Conservation (phyloP, 352 stramenopile species). For the Phytophthora multivora region DNA sequence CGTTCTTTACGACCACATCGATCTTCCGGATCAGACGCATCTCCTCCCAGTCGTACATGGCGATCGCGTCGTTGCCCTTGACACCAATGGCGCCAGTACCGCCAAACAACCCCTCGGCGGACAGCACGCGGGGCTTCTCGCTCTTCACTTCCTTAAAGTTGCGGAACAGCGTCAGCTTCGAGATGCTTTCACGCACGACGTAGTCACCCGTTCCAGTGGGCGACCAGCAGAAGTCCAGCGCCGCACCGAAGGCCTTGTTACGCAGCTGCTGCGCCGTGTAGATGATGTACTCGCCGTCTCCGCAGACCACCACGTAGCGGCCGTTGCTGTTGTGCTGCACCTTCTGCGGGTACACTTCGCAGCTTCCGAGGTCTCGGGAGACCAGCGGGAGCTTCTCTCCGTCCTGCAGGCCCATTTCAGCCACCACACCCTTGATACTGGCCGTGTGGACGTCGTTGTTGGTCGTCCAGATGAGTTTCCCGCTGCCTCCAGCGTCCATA, state of each 20-base stretch:
- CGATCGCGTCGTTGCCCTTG: conserved; percentile 95
- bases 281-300: conserved; percentile 99
- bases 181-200: conserved; percentile 97
- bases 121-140: conserved; percentile 93
- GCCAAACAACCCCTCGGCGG: conserved; percentile 96
- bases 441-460: conserved; percentile 99
- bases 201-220: conserved; percentile 97
- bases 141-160: conserved; percentile 98
- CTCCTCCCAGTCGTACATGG: conserved; percentile 99
- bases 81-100: conserved; percentile 95
- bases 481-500: conserved; percentile 93
- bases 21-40: conserved; percentile 98
- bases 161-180: conserved; percentile 97
- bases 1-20: conserved; percentile 95
- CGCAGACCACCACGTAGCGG: conserved; percentile 97
- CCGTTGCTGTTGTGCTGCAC: conserved; percentile 99
- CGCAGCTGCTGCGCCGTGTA: conserved; percentile 97
- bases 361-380: conserved; percentile 95
- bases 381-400: conserved; percentile 89
- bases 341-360: conserved; percentile 98
- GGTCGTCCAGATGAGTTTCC: conserved; percentile 97
- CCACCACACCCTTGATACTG: conserved; percentile 89
- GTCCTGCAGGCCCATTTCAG: conserved; percentile 79
- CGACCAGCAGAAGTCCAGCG: conserved; percentile 98
- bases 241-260: conserved; percentile 97